A percentile compares a stretch with the other conserved stretches of the same genome.
Evolutionary conservation across 108 stramenopile species (phyloP).

Genomic region (Chaetoceros muelleri): DNA sequence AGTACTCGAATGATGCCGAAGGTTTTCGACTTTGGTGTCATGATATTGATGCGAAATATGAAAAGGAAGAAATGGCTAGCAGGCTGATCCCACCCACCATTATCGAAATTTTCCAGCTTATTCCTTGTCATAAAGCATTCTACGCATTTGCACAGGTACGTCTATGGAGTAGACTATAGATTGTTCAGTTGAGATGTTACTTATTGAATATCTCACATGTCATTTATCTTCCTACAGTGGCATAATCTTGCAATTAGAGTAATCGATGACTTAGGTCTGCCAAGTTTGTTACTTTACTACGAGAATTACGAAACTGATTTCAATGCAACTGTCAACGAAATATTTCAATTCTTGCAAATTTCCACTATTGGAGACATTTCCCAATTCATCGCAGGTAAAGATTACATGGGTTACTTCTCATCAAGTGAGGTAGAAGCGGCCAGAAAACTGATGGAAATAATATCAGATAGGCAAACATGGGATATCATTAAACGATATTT

Average conservation of each 20-base stretch:
- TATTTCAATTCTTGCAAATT: neutral
- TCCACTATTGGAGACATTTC: neutral
- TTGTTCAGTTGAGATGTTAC: no score
- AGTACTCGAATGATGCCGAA: conserved; percentile 2
- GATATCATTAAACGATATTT: neutral
- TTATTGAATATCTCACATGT: neutral
- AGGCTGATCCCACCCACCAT: conserved; percentile 7
- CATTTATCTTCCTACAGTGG: conserved; percentile 20
- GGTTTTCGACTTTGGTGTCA: conserved; percentile 56
- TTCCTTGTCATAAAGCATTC: conserved; percentile 58
- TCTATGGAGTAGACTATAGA: no score
- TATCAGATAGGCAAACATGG: neutral
- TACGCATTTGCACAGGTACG: conserved; percentile 25
- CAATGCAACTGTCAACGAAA: neutral
- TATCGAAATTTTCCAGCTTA: conserved; percentile 7
- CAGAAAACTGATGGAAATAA: neutral
- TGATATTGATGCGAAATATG: conserved; percentile 25
- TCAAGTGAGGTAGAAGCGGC: neutral
- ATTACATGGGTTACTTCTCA: neutral
- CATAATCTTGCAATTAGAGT: conserved; percentile 38
- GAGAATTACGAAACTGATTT: conserved; percentile 1
- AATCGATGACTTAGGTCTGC: neutral
- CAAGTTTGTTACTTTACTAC: neutral
- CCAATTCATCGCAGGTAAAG: neutral
- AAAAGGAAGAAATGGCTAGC: conserved; percentile 6